Evolutionary conservation across 2,329 filamentous ascomycete species (phyloP).

Genomic region (Endoconidiophora laricicola): DNA sequence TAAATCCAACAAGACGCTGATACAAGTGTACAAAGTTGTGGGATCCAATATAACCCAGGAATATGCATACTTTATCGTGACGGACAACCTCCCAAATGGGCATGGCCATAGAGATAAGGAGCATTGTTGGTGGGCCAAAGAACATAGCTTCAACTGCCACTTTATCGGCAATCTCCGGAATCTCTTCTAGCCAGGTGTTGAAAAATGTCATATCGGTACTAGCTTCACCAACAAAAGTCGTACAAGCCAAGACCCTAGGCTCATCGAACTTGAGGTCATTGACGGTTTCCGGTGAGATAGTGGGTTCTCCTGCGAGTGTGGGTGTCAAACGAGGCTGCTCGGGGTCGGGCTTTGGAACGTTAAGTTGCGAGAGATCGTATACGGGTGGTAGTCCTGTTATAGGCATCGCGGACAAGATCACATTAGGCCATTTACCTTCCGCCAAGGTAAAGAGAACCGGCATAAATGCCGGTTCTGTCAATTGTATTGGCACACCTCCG

Average conservation of each 20-base stretch:
- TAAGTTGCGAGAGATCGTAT: slow-evolving; percentile 6
- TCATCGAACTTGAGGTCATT: slow-evolving; percentile 45
- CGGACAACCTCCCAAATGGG: slow-evolving; percentile 47
- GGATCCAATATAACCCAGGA: slow-evolving; percentile 47
- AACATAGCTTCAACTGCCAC: slow-evolving; percentile 52
- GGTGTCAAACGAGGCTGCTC: slow-evolving; percentile 6
- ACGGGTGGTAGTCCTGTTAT: neutral
- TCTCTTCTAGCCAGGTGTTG: slow-evolving; percentile 47
- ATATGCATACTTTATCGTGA: slow-evolving; percentile 50
- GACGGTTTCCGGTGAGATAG: slow-evolving; percentile 31
- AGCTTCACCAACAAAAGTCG: slow-evolving; percentile 48
- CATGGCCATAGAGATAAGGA: slow-evolving; percentile 49
- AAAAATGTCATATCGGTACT: slow-evolving; percentile 50
- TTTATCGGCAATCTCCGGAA: slow-evolving; percentile 37
- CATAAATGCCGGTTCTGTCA: slow-evolving; percentile 16
- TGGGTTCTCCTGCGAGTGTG: slow-evolving; percentile 19
- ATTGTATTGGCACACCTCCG: slow-evolving; percentile 19
- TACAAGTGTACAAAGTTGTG: slow-evolving; percentile 52
- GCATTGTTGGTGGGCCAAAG: slow-evolving; percentile 46
- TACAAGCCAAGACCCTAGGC: slow-evolving; percentile 46
- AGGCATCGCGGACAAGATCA: slow-evolving; percentile 5
- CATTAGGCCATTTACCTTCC: slow-evolving; percentile 30
- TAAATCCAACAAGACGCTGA: slow-evolving; percentile 34
- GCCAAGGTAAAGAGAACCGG: slow-evolving; percentile 41
- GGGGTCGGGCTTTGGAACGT: slow-evolving; percentile 10